Evolutionary conservation across 768 basidiomycete species (phyloP).

Genomic region (Trametes villosa): DNA sequence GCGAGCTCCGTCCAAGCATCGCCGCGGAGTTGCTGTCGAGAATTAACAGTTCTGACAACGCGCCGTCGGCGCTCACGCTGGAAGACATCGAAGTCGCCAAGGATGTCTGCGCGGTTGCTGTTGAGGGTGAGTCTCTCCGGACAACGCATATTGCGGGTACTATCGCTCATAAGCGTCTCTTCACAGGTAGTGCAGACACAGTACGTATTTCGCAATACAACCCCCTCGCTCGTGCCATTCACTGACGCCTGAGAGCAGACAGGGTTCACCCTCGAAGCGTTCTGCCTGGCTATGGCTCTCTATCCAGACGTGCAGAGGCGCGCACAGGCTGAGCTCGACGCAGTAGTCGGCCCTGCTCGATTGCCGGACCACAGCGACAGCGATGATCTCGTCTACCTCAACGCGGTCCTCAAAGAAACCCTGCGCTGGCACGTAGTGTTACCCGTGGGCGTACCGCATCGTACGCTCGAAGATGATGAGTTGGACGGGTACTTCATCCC

Average conservation of each 20-base stretch:
- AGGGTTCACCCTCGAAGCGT: conserved; percentile 30
- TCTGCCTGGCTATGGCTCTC: conserved; percentile 40
- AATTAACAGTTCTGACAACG: neutral
- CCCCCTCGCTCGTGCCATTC: neutral
- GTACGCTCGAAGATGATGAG: conserved; percentile 25
- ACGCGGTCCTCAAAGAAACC: conserved; percentile 29
- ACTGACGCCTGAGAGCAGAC: conserved; percentile 23
- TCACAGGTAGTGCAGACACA: conserved; percentile 20
- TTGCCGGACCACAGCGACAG: conserved; percentile 28
- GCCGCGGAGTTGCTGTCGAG: neutral
- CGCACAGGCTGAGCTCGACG: conserved; percentile 36
- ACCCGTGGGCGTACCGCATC: conserved; percentile 34
- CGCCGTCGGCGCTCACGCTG: too few species aligned
- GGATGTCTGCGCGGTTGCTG: neutral
- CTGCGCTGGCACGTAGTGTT: conserved; percentile 39
- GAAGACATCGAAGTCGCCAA: neutral
- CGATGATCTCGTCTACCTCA: conserved; percentile 26
- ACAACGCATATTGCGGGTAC: too few species aligned
- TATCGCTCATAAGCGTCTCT: neutral
- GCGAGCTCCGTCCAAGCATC: neutral
- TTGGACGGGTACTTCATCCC: conserved; percentile 33
- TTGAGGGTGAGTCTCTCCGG: neutral
- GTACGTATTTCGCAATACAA: neutral
- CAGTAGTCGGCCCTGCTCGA: conserved; percentile 25
- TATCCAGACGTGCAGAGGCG: conserved; percentile 34